phyloP scores from a whole-genome alignment of 257 asterid genomes.

The Nicotiana benthamiana region DNA sequence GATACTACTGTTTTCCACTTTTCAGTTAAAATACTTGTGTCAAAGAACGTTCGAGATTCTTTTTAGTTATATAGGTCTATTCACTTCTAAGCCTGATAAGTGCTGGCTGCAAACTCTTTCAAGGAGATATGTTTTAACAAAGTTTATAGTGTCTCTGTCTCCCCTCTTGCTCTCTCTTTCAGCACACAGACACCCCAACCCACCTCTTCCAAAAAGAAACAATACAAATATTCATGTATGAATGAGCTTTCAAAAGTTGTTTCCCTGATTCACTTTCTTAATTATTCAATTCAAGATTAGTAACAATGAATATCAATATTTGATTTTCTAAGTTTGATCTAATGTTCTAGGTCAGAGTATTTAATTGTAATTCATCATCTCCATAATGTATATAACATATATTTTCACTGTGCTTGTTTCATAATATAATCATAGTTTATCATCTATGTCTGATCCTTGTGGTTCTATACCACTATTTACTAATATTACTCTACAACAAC shows the following conservation, averaged over 20 bases:
- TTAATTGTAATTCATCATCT: neutral
- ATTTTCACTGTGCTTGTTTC: neutral
- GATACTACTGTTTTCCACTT: neutral
- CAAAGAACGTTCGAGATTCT: neutral
- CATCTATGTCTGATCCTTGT: neutral
- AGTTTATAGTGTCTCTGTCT: neutral
- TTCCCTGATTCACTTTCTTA: neutral
- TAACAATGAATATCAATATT: neutral
- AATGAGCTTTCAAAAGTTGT: neutral
- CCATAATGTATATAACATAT: neutral
- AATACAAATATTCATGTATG: neutral
- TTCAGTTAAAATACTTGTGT: neutral
- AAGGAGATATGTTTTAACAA: neutral
- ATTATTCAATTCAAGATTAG: neutral
- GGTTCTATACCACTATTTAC: neutral
- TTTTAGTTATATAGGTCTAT: neutral
- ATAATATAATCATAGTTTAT: neutral
- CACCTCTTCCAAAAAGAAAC: neutral
- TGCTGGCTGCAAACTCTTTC: neutral
- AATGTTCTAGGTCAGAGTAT: neutral
- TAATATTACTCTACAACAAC: constrained; percentile 6
- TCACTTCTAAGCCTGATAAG: neutral
- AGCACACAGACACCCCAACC: neutral
- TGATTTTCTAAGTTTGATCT: neutral
- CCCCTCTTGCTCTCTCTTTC: neutral